phyloP scores from a whole-genome alignment of 306 rosid species.

The Acacia acuminata region DNA sequence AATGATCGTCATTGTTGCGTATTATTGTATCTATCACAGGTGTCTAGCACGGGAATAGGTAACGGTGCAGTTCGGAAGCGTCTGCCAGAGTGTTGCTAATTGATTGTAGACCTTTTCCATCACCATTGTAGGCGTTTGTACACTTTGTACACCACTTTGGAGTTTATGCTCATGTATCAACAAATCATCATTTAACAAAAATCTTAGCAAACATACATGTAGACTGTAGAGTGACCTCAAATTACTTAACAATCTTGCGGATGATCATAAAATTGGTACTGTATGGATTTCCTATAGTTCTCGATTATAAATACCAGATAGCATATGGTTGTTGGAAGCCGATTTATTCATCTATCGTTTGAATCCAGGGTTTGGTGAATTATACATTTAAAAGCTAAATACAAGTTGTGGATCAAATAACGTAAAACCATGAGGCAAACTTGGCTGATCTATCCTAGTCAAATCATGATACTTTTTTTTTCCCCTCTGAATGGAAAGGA shows the following conservation, averaged over 20 bases:
- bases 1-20: background rate
- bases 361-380: background rate
- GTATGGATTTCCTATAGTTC: background rate
- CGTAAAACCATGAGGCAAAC: background rate
- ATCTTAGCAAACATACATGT: background rate
- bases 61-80: background rate
- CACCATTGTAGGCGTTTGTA: background rate
- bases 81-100: background rate
- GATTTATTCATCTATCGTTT: background rate
- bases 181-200: background rate
- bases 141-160: background rate
- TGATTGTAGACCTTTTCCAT: background rate
- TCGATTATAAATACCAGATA: background rate
- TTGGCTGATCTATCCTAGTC: background rate
- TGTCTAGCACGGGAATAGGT: background rate
- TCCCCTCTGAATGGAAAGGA: no score
- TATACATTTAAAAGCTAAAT: background rate
- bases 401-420: background rate
- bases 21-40: background rate
- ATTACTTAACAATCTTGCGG: background rate
- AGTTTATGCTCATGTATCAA: background rate
- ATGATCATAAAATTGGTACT: background rate
- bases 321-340: background rate
- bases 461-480: background rate
- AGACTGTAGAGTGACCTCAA: background rate